phyloP scores from a whole-genome alignment of 495 filamentous ascomycete species.

The Chaetomium cochliodes region DNA sequence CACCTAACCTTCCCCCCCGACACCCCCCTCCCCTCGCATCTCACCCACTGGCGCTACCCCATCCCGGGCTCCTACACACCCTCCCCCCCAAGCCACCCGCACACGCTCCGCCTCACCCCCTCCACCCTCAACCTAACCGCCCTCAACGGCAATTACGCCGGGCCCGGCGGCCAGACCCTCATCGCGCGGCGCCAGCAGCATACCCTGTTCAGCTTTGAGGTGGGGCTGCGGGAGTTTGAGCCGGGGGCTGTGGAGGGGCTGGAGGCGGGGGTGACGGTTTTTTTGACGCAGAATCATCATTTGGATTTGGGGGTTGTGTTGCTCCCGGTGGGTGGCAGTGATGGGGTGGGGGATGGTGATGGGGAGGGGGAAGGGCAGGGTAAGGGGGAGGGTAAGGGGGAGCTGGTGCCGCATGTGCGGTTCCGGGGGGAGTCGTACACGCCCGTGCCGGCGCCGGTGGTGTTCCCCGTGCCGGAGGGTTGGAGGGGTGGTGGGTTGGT shows the following conservation, averaged over 20 bases:
- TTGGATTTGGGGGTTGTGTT: constrained; percentile 52
- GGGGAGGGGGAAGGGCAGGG: no score
- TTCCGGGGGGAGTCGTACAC: constrained; percentile 43
- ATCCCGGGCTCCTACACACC: constrained; percentile 40
- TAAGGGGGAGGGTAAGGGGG: constrained; percentile 10
- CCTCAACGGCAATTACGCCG: constrained; percentile 47
- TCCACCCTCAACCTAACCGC: constrained; percentile 51
- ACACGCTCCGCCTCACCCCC: constrained; percentile 44
- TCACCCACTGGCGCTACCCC: constrained; percentile 52
- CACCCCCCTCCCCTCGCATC: constrained; percentile 44
- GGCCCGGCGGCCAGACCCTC: constrained; percentile 45
- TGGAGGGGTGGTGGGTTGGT: constrained; percentile 40
- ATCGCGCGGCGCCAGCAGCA: constrained; percentile 50
- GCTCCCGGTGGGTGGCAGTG: constrained; percentile 27
- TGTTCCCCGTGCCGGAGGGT: constrained; percentile 32
- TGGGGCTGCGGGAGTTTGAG: constrained; percentile 44
- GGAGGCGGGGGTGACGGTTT: constrained; percentile 47
- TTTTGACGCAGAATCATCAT: constrained; percentile 55
- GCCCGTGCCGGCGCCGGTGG: constrained; percentile 33
- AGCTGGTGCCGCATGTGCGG: constrained; percentile 36
- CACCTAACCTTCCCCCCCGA: constrained; percentile 41
- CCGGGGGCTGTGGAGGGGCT: constrained; percentile 38
- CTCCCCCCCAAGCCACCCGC: constrained; percentile 38
- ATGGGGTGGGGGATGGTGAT: no score
- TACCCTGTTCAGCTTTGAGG: constrained; percentile 49